Evolutionary conservation across 2,329 filamentous ascomycete species (phyloP).

Genomic region (Diaporthe batatas): DNA sequence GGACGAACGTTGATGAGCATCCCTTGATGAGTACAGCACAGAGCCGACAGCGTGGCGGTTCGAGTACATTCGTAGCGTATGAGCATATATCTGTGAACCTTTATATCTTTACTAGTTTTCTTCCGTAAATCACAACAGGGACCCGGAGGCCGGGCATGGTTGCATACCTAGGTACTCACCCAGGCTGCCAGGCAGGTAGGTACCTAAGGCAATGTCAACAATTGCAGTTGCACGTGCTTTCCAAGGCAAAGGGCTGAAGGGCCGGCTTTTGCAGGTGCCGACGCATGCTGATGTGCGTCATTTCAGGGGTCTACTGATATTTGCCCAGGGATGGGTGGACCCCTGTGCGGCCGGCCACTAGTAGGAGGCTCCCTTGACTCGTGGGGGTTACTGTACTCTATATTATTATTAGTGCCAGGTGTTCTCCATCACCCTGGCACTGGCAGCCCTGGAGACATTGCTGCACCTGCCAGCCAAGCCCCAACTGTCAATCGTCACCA

Average conservation of each 20-base stretch:
- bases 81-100: too few relatives aligned
- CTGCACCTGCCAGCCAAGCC: background rate
- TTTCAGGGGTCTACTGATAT: background rate
- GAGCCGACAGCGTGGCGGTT: too few relatives aligned
- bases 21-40: too few relatives aligned
- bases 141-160: background rate
- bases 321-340: constrained; percentile 4
- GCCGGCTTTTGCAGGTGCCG: constrained; percentile 9
- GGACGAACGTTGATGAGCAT: background rate
- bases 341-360: background rate
- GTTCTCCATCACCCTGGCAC: background rate
- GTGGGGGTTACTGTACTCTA: background rate
- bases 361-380: constrained; percentile 18
- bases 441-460: background rate
- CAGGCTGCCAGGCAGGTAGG: too few relatives aligned
- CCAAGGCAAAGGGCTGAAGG: background rate
- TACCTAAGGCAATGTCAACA: too few relatives aligned
- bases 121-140: background rate
- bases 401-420: constrained; percentile 28
- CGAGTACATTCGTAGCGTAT: too few relatives aligned
- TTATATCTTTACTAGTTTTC: too few relatives aligned
- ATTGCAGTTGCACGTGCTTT: constrained; percentile 13
- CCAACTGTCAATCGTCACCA: background rate
- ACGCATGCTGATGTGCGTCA: background rate
- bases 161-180: too few relatives aligned